A percentile compares a stretch with the other conserved stretches of the same genome.
phyloP scores from a whole-genome alignment of 1,139 yeast genomes.

The Kluyveromyces sp. region DNA sequence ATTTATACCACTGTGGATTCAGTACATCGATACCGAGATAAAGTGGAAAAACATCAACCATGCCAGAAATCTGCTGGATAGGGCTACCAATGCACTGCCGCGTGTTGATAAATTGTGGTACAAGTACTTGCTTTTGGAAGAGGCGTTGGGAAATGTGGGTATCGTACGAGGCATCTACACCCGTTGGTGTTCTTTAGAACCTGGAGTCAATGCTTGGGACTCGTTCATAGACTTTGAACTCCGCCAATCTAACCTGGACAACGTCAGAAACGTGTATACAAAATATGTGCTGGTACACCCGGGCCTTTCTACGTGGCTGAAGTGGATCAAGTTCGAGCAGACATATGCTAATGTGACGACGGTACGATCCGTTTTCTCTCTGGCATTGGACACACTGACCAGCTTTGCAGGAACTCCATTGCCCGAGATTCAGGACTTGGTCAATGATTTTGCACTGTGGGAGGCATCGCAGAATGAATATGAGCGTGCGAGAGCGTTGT shows the following conservation, averaged over 20 bases:
- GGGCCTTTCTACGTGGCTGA: constrained; percentile 53
- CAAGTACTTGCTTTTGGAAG: constrained; percentile 75
- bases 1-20: constrained; percentile 77
- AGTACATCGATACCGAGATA: constrained; percentile 74
- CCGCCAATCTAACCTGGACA: constrained; percentile 47
- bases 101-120: constrained; percentile 83
- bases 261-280: constrained; percentile 52
- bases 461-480: constrained; percentile 56
- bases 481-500: constrained; percentile 64
- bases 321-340: constrained; percentile 56
- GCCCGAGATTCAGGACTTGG: constrained; percentile 34
- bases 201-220: constrained; percentile 57
- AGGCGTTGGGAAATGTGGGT: constrained; percentile 56
- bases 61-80: constrained; percentile 76
- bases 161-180: constrained; percentile 65
- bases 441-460: constrained; percentile 63
- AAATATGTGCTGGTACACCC: constrained; percentile 53
- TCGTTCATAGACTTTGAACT: constrained; percentile 68
- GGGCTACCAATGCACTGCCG: constrained; percentile 72
- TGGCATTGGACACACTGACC: constrained; percentile 52
- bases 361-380: constrained; percentile 58
- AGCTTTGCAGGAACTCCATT: constrained; percentile 22
- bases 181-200: constrained; percentile 77
- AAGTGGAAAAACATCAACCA: constrained; percentile 70
- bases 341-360: constrained; percentile 43